These are phyloP conservation scores for Cutaneotrichosporon arboriforme DNA, from an alignment of 1,284 basidiomycete genomes.

Conservation along the genomic window DNA sequence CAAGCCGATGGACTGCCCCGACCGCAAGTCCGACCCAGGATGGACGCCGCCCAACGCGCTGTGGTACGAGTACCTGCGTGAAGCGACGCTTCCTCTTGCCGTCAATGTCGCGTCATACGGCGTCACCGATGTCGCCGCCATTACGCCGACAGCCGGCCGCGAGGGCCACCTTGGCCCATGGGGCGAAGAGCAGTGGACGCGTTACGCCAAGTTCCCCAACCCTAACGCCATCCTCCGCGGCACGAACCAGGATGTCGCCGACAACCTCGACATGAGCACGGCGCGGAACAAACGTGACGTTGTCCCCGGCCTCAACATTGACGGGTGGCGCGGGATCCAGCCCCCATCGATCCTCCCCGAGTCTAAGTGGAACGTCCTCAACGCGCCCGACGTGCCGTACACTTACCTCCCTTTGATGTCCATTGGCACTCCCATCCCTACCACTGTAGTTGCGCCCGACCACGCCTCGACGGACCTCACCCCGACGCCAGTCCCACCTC, in stretches of 20 bases:
- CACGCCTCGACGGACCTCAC: too few relatives aligned
- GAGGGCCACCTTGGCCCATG: neutral
- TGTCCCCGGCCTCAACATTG: neutral
- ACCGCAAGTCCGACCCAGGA: conserved; percentile 5
- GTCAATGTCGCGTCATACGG: neutral
- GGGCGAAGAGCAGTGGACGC: neutral
- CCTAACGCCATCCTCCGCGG: neutral
- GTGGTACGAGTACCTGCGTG: neutral
- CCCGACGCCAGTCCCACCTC: too few relatives aligned
- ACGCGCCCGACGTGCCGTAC: neutral
- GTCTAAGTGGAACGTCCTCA: neutral
- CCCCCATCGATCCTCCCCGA: neutral
- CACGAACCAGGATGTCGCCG: neutral
- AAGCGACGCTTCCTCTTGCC: neutral
- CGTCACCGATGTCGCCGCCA: neutral
- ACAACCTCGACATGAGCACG: conserved; percentile 1
- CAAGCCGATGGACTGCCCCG: conserved; percentile 11
- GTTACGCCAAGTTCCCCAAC: neutral
- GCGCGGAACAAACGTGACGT: neutral
- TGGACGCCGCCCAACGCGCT: conserved; percentile 4
- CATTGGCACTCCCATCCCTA: too few relatives aligned
- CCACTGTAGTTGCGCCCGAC: too few relatives aligned
- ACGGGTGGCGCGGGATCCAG: neutral
- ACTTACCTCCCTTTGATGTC: neutral
- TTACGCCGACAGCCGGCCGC: neutral